These are phyloP conservation scores for Kwoniella dejecticola DNA, from an alignment of 768 basidiomycete species.

Conservation along the genomic window DNA sequence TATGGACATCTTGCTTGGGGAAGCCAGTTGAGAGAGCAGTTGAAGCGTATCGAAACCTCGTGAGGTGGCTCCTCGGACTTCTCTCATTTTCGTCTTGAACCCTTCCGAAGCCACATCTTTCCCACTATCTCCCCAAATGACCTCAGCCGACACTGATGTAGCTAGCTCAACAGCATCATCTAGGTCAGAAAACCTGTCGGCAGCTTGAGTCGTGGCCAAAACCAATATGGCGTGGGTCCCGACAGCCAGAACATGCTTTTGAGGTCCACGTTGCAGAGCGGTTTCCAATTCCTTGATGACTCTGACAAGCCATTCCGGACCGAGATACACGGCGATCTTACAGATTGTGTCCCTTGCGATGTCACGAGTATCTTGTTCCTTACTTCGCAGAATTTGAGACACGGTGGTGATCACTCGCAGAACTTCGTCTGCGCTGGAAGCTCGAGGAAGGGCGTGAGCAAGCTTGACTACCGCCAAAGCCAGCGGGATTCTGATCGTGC, in stretches of 20 bases:
- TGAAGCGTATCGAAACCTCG: slow-evolving; percentile 83
- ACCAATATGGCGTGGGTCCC: slow-evolving; percentile 77
- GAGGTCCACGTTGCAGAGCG: slow-evolving; percentile 85
- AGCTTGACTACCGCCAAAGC: slow-evolving; percentile 83
- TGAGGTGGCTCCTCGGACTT: slow-evolving; percentile 80
- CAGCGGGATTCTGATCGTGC: slow-evolving; percentile 82
- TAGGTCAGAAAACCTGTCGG: slow-evolving; percentile 63
- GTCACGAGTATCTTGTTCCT: slow-evolving; percentile 88
- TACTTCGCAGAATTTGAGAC: slow-evolving; percentile 87
- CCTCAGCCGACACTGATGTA: slow-evolving; percentile 78
- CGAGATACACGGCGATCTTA: slow-evolving; percentile 73
- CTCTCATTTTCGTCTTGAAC: slow-evolving; percentile 92
- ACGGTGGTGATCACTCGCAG: slow-evolving; percentile 77
- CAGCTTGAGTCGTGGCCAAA: slow-evolving; percentile 67
- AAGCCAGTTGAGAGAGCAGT: slow-evolving; percentile 74
- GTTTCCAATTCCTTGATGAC: slow-evolving; percentile 78
- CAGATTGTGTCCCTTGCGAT: slow-evolving; percentile 78
- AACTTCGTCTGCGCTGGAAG: slow-evolving; percentile 68
- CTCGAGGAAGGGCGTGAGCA: slow-evolving; percentile 73
- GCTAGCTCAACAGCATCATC: slow-evolving; percentile 78
- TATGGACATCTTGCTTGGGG: slow-evolving; percentile 72
- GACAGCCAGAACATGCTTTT: slow-evolving; percentile 87
- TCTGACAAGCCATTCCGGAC: slow-evolving; percentile 70
- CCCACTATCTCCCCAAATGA: slow-evolving; percentile 90
- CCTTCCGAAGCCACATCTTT: slow-evolving; percentile 84